Percentiles rank a stretch among this genome's conserved stretches.
These are phyloP conservation scores for Colletotrichum spaethianum DNA, from an alignment of 2,329 filamentous ascomycete genomes.

Conservation along the genomic window DNA sequence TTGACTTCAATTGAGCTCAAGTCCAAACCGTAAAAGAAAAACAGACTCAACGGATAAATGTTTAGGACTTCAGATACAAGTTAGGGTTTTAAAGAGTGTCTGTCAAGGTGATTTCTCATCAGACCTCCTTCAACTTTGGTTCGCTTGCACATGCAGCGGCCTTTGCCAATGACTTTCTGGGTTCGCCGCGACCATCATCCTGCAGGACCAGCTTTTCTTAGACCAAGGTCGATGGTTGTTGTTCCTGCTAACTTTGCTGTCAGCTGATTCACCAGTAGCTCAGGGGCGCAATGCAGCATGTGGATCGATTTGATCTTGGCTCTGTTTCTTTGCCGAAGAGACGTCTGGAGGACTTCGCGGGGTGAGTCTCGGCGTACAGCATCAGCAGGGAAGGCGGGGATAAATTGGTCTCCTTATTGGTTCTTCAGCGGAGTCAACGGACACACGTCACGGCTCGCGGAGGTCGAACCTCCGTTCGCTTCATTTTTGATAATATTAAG, in stretches of 20 bases:
- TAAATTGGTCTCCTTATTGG: constrained; percentile 15
- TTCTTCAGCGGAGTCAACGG: not conserved
- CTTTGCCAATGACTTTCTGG: not conserved
- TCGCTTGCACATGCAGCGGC: not conserved
- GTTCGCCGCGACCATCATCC: not conserved
- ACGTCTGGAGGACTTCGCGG: constrained; percentile 28
- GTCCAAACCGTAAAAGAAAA: not conserved
- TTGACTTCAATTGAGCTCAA: not conserved
- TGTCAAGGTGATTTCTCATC: not conserved
- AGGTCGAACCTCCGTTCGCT: constrained; percentile 15
- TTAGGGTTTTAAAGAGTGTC: not conserved
- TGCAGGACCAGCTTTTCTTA: not conserved
- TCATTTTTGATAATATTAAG: not conserved
- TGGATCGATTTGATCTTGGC: constrained; percentile 15
- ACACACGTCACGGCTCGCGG: constrained; percentile 13
- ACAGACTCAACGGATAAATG: too few relatives aligned
- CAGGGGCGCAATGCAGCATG: not conserved
- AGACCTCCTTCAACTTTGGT: not conserved
- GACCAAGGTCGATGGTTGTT: not conserved
- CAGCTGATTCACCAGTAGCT: not conserved
- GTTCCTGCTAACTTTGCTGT: too few relatives aligned
- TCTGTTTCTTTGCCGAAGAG: constrained; percentile 26
- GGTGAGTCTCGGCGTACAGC: constrained; percentile 30
- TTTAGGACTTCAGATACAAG: not conserved
- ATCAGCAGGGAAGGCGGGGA: constrained; percentile 1